phyloP scores from a whole-genome alignment of 2,329 filamentous ascomycete genomes.

The Calonectria leucothoes region DNA sequence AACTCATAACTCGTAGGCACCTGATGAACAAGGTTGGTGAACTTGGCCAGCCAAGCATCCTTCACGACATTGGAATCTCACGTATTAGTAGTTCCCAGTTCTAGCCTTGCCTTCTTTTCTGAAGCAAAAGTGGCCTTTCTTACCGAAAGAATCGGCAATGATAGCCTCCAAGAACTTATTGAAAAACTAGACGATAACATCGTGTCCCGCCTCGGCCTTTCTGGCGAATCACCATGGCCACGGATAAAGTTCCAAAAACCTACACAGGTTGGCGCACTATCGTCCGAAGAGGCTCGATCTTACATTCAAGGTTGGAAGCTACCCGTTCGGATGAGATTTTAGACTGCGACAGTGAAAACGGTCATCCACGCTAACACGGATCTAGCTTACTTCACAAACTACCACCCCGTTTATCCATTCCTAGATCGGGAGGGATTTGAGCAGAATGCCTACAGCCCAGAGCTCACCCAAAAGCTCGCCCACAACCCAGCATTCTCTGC shows the following conservation, averaged over 20 bases:
- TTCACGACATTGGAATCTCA: background rate
- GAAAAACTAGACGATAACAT: slow-evolving; percentile 27
- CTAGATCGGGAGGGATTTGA: slow-evolving; percentile 38
- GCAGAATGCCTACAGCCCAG: background rate
- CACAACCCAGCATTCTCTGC: slow-evolving; percentile 42
- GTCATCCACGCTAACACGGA: background rate
- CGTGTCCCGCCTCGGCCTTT: background rate
- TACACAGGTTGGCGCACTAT: background rate
- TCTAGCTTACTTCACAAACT: slow-evolving; percentile 49
- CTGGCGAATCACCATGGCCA: background rate
- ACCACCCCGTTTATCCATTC: slow-evolving; percentile 52
- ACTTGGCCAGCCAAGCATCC: background rate
- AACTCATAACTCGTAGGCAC: background rate
- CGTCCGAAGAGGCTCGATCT: background rate
- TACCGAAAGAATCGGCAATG: slow-evolving; percentile 26
- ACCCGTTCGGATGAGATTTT: background rate
- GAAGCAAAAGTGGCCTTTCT: slow-evolving; percentile 46
- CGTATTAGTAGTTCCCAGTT: slow-evolving; percentile 24
- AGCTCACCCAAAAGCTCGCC: background rate
- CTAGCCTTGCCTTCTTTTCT: slow-evolving; percentile 49
- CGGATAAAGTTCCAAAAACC: background rate
- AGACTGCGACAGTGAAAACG: background rate
- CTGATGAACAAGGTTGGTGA: background rate
- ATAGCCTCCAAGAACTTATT: slow-evolving; percentile 24
- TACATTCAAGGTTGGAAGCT: background rate